Conservation (phyloP, 805 yeast species). For the Pichia pseudocactophila region DNA sequence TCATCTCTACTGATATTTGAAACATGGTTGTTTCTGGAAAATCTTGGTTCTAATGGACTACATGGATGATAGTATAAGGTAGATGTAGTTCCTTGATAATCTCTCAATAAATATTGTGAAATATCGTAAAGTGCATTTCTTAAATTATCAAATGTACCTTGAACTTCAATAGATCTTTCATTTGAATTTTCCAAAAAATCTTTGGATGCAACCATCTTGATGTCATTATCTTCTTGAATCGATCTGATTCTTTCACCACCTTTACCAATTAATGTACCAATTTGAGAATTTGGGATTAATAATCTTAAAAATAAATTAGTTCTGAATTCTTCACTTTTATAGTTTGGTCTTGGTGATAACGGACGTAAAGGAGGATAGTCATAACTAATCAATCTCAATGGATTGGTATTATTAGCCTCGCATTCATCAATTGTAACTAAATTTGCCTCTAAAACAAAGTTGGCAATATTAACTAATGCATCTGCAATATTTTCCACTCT, state of each 20-base stretch:
- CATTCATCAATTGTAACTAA: constrained; percentile 19
- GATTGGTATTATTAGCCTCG: constrained; percentile 21
- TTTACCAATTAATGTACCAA: constrained; percentile 84
- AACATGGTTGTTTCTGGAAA: background rate
- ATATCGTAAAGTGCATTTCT: constrained; percentile 48
- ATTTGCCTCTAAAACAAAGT: constrained; percentile 44
- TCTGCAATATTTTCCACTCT: constrained; percentile 56
- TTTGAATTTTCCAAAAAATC: constrained; percentile 73
- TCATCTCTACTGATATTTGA: constrained; percentile 1
- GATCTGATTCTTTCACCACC: constrained; percentile 74
- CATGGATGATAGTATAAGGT: constrained; percentile 56
- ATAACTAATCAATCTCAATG: constrained; percentile 31
- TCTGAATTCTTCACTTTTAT: constrained; percentile 42
- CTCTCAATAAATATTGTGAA: constrained; percentile 66
- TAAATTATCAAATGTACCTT: constrained; percentile 63
- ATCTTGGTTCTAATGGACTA: constrained; percentile 13
- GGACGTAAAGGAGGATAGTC: constrained; percentile 53
- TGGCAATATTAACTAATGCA: constrained; percentile 64
- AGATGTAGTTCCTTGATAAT: constrained; percentile 57
- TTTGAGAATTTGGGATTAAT: constrained; percentile 72
- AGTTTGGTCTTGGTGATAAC: constrained; percentile 42
- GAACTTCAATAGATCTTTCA: constrained; percentile 81
- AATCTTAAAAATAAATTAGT: constrained; percentile 55
- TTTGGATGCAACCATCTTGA: constrained; percentile 82
- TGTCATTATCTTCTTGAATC: constrained; percentile 57